phyloP scores from a whole-genome alignment of 2,329 filamentous ascomycete species.

The Gnomoniopsis smithogilvyi region DNA sequence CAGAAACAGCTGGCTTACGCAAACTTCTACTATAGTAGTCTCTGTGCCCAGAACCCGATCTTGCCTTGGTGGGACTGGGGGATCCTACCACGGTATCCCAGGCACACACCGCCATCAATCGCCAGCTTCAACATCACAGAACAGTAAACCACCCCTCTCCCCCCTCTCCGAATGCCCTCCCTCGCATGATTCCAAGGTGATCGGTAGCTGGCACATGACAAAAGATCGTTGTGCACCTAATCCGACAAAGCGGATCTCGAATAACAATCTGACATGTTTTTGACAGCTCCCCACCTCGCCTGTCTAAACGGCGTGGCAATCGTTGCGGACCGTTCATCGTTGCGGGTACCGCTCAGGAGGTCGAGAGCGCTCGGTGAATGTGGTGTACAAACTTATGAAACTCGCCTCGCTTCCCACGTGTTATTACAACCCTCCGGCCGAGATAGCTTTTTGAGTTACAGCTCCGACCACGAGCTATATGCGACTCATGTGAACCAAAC shows the following conservation, averaged over 20 bases:
- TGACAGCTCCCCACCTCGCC: constrained; percentile 1
- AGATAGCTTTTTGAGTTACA: not conserved
- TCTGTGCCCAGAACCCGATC: too few relatives aligned
- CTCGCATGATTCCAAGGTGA: not conserved
- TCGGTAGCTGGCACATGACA: not conserved
- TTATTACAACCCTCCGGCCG: not conserved
- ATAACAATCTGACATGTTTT: not conserved
- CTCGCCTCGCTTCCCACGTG: not conserved
- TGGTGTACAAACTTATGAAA: not conserved
- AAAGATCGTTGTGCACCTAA: not conserved
- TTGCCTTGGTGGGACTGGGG: too few relatives aligned
- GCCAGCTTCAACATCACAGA: not conserved
- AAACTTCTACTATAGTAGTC: too few relatives aligned
- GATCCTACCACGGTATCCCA: too few relatives aligned
- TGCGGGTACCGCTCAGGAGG: not conserved
- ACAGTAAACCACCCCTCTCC: not conserved
- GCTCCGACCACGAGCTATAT: not conserved
- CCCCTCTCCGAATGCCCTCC: not conserved
- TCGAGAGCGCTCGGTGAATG: not conserved
- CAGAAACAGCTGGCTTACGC: too few relatives aligned
- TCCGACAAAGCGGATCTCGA: not conserved
- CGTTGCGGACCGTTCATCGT: not conserved
- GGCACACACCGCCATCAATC: not conserved
- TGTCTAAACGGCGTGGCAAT: not conserved
- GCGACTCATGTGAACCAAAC: not conserved